A percentile compares a stretch with the other conserved stretches of the same genome.
Evolutionary conservation across 192 early-diverging fungal species (phyloP).

Genomic region (Mortierella claussenii): DNA sequence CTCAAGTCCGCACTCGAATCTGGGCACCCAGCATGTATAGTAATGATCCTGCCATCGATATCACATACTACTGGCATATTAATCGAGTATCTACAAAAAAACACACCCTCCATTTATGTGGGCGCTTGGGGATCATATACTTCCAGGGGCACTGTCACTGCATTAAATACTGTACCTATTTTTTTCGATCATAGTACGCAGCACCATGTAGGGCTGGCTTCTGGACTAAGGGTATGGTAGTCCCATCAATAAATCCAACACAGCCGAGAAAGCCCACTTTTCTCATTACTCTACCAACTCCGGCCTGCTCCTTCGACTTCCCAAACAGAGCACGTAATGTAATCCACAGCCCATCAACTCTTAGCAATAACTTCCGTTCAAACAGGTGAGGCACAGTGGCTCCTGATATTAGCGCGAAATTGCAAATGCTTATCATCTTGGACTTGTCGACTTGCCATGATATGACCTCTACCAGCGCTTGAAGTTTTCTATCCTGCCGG

Average conservation of each 20-base stretch:
- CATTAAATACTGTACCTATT: neutral
- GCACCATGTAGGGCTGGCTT: conserved; percentile 1
- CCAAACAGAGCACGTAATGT: neutral
- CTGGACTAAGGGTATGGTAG: neutral
- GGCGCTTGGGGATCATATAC: neutral
- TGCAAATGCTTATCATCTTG: too few species aligned
- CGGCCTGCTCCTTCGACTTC: neutral
- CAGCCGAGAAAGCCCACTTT: conserved; percentile 1
- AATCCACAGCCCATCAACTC: neutral
- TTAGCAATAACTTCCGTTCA: too few species aligned
- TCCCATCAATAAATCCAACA: conserved; percentile 8
- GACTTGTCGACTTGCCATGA: too few species aligned
- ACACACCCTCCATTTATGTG: neutral
- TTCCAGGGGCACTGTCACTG: too few species aligned
- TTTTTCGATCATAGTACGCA: conserved; percentile 8
- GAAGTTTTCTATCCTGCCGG: too few species aligned
- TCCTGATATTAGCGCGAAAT: too few species aligned
- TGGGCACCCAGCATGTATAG: conserved; percentile 6
- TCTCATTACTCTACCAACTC: neutral
- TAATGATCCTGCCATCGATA: conserved; percentile 6
- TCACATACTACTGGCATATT: conserved; percentile 13
- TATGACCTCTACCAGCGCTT: too few species aligned
- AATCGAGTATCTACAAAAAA: conserved; percentile 11
- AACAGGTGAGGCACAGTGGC: too few species aligned
- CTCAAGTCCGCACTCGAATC: conserved; percentile 7